Evolutionary conservation across 495 filamentous ascomycete species (phyloP).

Genomic region (Trypethelium eluteriae): DNA sequence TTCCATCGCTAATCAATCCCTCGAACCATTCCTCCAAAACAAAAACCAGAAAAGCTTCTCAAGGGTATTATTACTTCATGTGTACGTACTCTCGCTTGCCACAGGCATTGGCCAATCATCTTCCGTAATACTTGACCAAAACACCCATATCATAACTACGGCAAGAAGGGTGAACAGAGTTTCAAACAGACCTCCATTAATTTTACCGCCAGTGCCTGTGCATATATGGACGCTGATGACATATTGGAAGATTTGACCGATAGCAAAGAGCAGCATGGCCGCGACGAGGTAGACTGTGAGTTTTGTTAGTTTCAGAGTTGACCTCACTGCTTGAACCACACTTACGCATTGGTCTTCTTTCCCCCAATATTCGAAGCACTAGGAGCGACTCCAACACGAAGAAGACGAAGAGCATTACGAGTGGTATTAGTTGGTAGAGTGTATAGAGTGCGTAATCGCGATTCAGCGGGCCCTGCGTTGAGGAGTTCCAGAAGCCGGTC

Average conservation of each 20-base stretch:
- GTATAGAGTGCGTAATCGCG: slow-evolving; percentile 85
- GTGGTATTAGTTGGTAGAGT: slow-evolving; percentile 81
- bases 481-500: slow-evolving; percentile 61
- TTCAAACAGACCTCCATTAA: slow-evolving; percentile 89
- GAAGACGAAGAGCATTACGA: slow-evolving; percentile 79
- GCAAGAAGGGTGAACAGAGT: slow-evolving; percentile 83
- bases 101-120: slow-evolving; percentile 86
- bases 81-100: slow-evolving; percentile 9
- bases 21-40: not conserved
- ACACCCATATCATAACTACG: slow-evolving; percentile 78
- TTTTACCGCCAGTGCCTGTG: slow-evolving; percentile 67
- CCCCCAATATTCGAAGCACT: slow-evolving; percentile 76
- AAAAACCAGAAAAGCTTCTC: not conserved
- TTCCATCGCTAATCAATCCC: not conserved
- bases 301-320: slow-evolving; percentile 23
- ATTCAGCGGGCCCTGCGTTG: slow-evolving; percentile 43
- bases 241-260: slow-evolving; percentile 93
- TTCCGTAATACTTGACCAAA: slow-evolving; percentile 99
- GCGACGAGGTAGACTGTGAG: slow-evolving; percentile 60
- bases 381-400: slow-evolving; percentile 73
- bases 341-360: slow-evolving; percentile 78
- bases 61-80: not conserved
- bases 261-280: slow-evolving; percentile 73
- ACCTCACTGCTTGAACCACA: slow-evolving; percentile 13
- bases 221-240: slow-evolving; percentile 88